A percentile compares a stretch with the other conserved stretches of the same genome.
Conservation (phyloP, 1,139 yeast genomes). For the Protomyces gravidus region DNA sequence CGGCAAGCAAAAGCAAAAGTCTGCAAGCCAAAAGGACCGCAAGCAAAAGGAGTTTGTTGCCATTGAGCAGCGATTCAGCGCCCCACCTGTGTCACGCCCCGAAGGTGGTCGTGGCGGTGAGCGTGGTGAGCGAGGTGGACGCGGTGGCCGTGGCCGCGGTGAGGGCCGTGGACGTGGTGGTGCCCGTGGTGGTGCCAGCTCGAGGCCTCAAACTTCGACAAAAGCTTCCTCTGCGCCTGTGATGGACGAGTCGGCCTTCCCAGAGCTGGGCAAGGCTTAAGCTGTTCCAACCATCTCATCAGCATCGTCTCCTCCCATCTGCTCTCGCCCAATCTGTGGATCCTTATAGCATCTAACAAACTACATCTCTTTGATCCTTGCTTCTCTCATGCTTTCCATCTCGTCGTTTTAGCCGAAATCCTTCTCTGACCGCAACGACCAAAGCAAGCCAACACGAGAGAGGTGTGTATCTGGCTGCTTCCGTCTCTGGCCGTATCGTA, state of each 20-base stretch:
- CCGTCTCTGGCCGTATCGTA: too few relatives aligned
- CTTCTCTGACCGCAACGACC: too few relatives aligned
- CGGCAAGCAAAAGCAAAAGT: constrained; percentile 50
- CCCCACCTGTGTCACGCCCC: constrained; percentile 16
- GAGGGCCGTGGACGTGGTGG: constrained; percentile 39
- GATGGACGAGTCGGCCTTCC: constrained; percentile 30
- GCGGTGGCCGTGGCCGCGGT: constrained; percentile 39
- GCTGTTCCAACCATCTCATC: too few relatives aligned
- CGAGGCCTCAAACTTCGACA: constrained; percentile 15
- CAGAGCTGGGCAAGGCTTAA: constrained; percentile 14
- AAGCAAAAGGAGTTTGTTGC: constrained; percentile 65
- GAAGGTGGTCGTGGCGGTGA: constrained; percentile 25
- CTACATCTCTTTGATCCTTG: too few relatives aligned
- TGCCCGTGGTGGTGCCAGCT: constrained; percentile 38
- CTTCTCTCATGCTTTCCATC: too few relatives aligned
- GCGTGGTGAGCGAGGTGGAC: constrained; percentile 38
- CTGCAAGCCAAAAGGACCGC: constrained; percentile 47
- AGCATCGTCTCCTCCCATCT: too few relatives aligned
- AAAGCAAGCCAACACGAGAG: too few relatives aligned
- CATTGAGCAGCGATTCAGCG: constrained; percentile 53
- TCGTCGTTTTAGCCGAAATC: too few relatives aligned
- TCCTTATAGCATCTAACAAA: too few relatives aligned
- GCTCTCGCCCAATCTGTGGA: too few relatives aligned
- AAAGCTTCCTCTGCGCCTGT: constrained; percentile 30
- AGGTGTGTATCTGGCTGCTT: too few relatives aligned